Conservation (phyloP, 2,329 filamentous ascomycete species). For the Fusarium sp. region DNA sequence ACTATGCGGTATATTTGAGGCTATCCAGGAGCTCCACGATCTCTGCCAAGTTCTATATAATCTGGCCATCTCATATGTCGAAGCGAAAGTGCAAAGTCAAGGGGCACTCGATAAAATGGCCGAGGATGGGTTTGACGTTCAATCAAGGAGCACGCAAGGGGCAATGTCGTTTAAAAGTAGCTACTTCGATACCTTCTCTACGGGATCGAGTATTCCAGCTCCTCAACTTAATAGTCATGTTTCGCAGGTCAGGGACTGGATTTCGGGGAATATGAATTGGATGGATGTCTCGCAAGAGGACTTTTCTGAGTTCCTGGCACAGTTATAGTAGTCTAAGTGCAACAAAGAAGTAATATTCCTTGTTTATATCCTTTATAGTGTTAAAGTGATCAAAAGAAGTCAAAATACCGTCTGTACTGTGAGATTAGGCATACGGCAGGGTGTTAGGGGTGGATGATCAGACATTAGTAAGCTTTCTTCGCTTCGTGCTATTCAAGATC, state of each 20-base stretch:
- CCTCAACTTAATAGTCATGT: not conserved
- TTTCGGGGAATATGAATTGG: not conserved
- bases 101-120: not conserved
- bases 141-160: rapidly evolving
- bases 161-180: not conserved
- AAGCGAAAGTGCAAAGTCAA: not conserved
- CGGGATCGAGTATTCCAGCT: rapidly evolving
- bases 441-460: not conserved
- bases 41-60: not conserved
- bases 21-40: not conserved
- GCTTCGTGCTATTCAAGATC: too few relatives aligned
- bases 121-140: not conserved
- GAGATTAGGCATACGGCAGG: not conserved
- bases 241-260: not conserved
- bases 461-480: not conserved
- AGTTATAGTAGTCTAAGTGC: rapidly evolving
- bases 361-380: too few relatives aligned
- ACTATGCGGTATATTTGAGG: not conserved
- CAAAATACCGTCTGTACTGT: not conserved
- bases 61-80: not conserved
- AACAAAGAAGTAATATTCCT: rapidly evolving
- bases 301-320: not conserved
- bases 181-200: not conserved
- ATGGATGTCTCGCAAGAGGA: not conserved
- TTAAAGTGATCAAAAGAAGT: too few relatives aligned